These are phyloP conservation scores for Phlebiopsis gigantea DNA, from an alignment of 768 basidiomycete species.

Conservation along the genomic window DNA sequence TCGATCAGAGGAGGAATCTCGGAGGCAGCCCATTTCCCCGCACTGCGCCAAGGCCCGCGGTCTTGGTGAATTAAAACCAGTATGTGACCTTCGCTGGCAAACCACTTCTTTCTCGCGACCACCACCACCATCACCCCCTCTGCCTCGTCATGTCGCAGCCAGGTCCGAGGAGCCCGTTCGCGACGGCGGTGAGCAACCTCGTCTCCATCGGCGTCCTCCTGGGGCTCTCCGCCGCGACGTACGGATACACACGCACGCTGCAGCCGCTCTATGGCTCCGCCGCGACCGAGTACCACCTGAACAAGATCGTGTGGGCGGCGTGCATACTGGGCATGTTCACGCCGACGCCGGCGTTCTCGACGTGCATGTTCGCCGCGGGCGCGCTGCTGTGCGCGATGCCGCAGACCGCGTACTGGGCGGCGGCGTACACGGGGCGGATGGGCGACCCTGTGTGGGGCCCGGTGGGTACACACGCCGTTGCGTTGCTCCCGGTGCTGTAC, in stretches of 20 bases:
- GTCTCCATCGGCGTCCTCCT: conserved; percentile 19
- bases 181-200: conserved; percentile 14
- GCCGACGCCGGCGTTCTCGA: conserved; percentile 27
- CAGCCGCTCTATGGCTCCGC: conserved; percentile 63
- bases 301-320: conserved; percentile 31
- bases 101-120: not conserved
- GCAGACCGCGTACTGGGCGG: conserved; percentile 62
- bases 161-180: conserved; percentile 2
- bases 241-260: conserved; percentile 59
- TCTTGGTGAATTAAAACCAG: conserved; percentile 1
- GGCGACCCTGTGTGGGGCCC: conserved; percentile 53
- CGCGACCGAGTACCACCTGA: conserved; percentile 47
- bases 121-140: not conserved
- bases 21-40: conserved; percentile 12
- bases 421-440: conserved; percentile 51
- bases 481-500: conserved; percentile 54
- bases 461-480: conserved; percentile 47
- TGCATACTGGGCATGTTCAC: conserved; percentile 29
- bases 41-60: conserved; percentile 1
- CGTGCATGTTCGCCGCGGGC: conserved; percentile 33
- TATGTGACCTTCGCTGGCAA: conserved; percentile 1
- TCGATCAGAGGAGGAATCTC: conserved; percentile 6
- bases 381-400: conserved; percentile 43
- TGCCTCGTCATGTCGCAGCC: conserved; percentile 1
- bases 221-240: conserved; percentile 51